Percentiles rank a stretch among this genome's conserved stretches.
Conservation (phyloP, 805 yeast species). For the Metschnikowia proteae region DNA sequence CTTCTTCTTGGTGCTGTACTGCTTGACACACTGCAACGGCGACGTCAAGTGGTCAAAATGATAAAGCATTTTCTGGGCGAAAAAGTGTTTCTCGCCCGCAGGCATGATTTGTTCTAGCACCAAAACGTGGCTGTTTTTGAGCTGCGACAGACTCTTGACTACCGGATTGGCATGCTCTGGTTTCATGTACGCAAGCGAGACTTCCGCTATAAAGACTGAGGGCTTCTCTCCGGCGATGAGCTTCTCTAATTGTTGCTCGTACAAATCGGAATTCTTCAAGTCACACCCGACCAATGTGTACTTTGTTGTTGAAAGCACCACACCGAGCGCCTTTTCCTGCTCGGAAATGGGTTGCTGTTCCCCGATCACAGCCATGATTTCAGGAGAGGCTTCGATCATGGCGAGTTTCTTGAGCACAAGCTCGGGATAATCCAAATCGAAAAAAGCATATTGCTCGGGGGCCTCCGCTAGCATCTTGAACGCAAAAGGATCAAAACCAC, state of each 20-base stretch:
- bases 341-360: conserved; percentile 3
- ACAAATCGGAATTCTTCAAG: conserved; percentile 45
- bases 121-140: conserved; percentile 55
- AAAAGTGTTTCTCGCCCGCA: conserved; percentile 57
- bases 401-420: conserved; percentile 52
- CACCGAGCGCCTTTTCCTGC: conserved; percentile 17
- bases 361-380: conserved; percentile 47
- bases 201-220: conserved; percentile 73
- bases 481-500: conserved; percentile 59
- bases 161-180: conserved; percentile 62
- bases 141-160: conserved; percentile 44
- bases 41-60: conserved; percentile 66
- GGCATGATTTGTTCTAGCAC: conserved; percentile 73
- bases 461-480: conserved; percentile 34
- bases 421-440: conserved; percentile 76
- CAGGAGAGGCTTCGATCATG: conserved; percentile 48
- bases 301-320: conserved; percentile 10
- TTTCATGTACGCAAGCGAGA: conserved; percentile 76
- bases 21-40: conserved; percentile 61
- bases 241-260: conserved; percentile 25
- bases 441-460: conserved; percentile 37
- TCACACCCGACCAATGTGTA: conserved; percentile 68
- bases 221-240: conserved; percentile 31
- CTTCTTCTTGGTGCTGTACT: conserved; percentile 48
- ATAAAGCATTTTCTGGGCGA: conserved; percentile 68